These are phyloP conservation scores for Triticum urartu DNA, from an alignment of 176 grass and related monocot species.

Conservation along the genomic window DNA sequence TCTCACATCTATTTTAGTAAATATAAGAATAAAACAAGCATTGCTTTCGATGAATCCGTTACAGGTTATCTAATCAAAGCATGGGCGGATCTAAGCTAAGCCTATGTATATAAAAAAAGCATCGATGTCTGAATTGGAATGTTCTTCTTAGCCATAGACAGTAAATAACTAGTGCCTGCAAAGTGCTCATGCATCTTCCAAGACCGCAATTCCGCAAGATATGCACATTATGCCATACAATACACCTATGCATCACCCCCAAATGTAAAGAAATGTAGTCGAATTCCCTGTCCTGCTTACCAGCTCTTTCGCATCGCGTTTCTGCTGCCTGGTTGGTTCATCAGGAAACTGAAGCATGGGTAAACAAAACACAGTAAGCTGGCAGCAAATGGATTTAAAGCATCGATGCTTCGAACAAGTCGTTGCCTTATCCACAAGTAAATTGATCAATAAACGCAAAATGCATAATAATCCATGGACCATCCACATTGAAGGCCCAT, in stretches of 20 bases:
- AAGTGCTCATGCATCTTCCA: background rate
- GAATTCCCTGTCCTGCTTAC: constrained; percentile 36
- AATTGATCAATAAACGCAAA: background rate
- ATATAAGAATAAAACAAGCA: background rate
- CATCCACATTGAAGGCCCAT: background rate
- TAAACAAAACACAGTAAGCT: background rate
- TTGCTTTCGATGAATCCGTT: background rate
- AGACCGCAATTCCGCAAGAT: background rate
- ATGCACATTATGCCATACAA: background rate
- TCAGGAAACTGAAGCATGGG: constrained; percentile 75
- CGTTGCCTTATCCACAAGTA: background rate
- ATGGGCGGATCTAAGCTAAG: background rate
- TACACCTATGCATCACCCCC: background rate
- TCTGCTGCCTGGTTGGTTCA: constrained; percentile 84
- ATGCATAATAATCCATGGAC: background rate
- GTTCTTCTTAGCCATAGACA: background rate
- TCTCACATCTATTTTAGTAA: background rate
- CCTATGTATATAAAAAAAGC: background rate
- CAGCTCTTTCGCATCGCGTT: constrained; percentile 83
- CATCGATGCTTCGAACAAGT: background rate
- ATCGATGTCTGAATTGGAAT: background rate
- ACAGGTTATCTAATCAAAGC: background rate
- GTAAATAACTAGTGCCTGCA: background rate
- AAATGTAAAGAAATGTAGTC: background rate
- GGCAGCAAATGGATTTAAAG: background rate